Evolutionary conservation across 495 filamentous ascomycete genomes (phyloP).

Genomic region (Penicillium argentinense): DNA sequence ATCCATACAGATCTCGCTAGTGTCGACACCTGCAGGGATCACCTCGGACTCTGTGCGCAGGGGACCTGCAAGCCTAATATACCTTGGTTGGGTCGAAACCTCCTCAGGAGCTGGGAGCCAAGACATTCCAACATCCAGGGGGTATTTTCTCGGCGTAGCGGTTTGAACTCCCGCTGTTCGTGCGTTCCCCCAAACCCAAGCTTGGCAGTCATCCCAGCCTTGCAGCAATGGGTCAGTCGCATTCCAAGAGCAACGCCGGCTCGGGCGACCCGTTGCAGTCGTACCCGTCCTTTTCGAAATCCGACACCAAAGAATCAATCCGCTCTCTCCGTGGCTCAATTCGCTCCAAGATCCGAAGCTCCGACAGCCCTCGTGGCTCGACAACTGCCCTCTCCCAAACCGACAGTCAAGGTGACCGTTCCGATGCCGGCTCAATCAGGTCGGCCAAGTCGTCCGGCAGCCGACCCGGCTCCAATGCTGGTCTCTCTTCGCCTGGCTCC

Average conservation of each 20-base stretch:
- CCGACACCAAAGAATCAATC: constrained; percentile 92
- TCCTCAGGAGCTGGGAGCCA: constrained; percentile 26
- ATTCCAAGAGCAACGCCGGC: constrained; percentile 72
- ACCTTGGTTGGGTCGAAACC: constrained; percentile 12
- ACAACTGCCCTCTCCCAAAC: constrained; percentile 58
- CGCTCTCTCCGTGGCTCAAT: constrained; percentile 77
- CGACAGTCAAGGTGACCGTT: constrained; percentile 61
- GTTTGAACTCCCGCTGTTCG: constrained; percentile 27
- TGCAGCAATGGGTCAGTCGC: constrained; percentile 83
- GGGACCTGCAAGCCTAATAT: constrained; percentile 22
- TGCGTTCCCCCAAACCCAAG: constrained; percentile 25
- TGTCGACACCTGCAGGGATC: not conserved
- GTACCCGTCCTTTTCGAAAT: constrained; percentile 88
- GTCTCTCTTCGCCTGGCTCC: constrained; percentile 39
- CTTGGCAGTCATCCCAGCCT: constrained; percentile 40
- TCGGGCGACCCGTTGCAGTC: constrained; percentile 63
- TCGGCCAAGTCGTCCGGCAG: constrained; percentile 67
- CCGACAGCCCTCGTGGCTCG: constrained; percentile 76
- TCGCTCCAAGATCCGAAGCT: constrained; percentile 71
- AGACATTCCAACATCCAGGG: constrained; percentile 40
- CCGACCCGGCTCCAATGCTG: constrained; percentile 41
- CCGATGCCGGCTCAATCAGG: constrained; percentile 71
- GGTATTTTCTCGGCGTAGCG: constrained; percentile 25
- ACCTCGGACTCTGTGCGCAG: constrained; percentile 6
- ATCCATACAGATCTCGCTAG: not conserved